Evolutionary conservation across 2,329 filamentous ascomycete species (phyloP), one percentile per base, ranked within the genome.

Genomic region (Biscogniauxia sp.): DNA sequence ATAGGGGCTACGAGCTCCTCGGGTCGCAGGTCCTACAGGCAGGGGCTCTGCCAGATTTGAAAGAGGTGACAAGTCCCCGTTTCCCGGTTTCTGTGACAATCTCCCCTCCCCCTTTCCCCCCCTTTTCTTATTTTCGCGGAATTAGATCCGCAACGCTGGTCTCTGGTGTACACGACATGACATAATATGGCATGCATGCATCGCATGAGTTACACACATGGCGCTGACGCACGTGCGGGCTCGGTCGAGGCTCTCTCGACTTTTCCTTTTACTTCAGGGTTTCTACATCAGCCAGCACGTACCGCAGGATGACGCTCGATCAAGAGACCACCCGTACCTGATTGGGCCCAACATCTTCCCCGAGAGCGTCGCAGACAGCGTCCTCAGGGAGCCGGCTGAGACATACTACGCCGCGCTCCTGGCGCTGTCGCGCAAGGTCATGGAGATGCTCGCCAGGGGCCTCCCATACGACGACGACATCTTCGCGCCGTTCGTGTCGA

Each of bases 1-100:
- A 82, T 64, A 74, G 82, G 54, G 82, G 82, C 20, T 84, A 84
- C 64, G 82, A 84, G 64, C 72, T 79, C 51, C 70, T 82, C 1
- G 73, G 76, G 5, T 76, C 75, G 2, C 80, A 83, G 62, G 77
- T 75, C 1, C 69, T 81, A 9, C 79, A 83, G 64, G 72, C 75
- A 13, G 77, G 74, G 15, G 73, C 75, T 4, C 72, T 75, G 26
- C 80, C 80, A 5, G 65, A 67, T 32, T 59, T 64, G 2, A 67
- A 67, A 45, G 65, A 54, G 55, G 55, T 57, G 26, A 57, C 2
- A n/a, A 17, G 4, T 11, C 11, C 37, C 37, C n/a, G 5, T 17
- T 45, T 45, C 5, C 13, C 15, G 11, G 4, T 13, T 45, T 13
- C 13, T n/a, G 11, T 9, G 28, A 32, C 11, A 8, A 32, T 32